Evolutionary conservation across 2,329 filamentous ascomycete genomes (phyloP), one percentile per base, ranked within the genome.

Genomic region (Aspergillus sp.): DNA sequence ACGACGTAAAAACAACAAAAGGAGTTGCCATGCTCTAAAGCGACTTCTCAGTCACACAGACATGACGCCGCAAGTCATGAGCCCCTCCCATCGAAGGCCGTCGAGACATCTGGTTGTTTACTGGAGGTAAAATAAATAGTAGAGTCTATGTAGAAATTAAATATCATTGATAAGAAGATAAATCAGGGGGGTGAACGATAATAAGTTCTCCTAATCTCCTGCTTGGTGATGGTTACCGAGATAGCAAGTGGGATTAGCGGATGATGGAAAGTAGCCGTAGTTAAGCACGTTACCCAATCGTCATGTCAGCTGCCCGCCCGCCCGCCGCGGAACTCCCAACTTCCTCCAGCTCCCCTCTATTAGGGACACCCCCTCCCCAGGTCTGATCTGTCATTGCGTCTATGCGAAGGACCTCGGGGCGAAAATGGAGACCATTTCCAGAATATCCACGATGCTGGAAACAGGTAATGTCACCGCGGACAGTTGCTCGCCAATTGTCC

Each of bases 381-480:
- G 50, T 17, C 49, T 19, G 25, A 17, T 54, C 57, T 21, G 44
- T 55, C 39, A 27, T 44, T 32, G 54, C 32, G 27, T 38, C 47
- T 58, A 50, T 48, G 17, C 38, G 30, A 56, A 62, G 68, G 68
- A 64, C 38, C 57, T 65, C 56, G 57, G 66, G 64, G 54, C 27
- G 54, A 70, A 68, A 60, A 99, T 99, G 95, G 95, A 99, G 85
- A 96, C 94, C 21, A 92, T 98, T 74, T 92, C 94, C 66, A 87
- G 91, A 72, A 96, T 99, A 78, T 96, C 93, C 69, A 91, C 88
- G 75, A 86, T 98, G 80, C 88, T 99, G 77, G 95, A 98, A 83
- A 95, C 90, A 79, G 92, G 94, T 96, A 84, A 72, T n/a, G 23
- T 53, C 44, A 38, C 27, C 27, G 13, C 53, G 23, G 17, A 21